A percentile compares a stretch with the other conserved stretches of the same genome.
These are phyloP conservation scores for Citrus cavaleriei DNA, from an alignment of 345 rosid species.

Conservation along the genomic window DNA sequence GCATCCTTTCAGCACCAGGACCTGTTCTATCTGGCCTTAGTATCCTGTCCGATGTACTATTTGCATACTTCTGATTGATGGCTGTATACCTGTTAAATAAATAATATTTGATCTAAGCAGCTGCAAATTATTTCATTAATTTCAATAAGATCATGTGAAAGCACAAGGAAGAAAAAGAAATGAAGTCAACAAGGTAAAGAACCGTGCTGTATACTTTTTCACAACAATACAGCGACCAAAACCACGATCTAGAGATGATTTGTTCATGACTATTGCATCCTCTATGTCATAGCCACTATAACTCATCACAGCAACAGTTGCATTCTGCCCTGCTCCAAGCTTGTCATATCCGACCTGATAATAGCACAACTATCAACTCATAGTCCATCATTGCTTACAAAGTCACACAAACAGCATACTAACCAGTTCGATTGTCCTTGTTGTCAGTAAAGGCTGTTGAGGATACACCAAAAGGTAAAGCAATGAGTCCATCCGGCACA, in stretches of 20 bases:
- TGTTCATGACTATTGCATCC: constrained; percentile 98
- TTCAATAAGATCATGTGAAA: not conserved
- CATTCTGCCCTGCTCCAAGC: constrained; percentile 99
- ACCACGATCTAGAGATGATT: constrained; percentile 93
- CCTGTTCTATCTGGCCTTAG: constrained; percentile 67
- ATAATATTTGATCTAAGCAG: constrained; percentile 9
- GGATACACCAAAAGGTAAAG: constrained; percentile 92
- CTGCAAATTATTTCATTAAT: not conserved
- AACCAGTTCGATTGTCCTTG: constrained; percentile 93
- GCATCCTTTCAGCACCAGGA: constrained; percentile 61
- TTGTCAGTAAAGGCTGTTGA: constrained; percentile 88
- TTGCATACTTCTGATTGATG: constrained; percentile 44
- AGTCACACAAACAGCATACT: constrained; percentile 12
- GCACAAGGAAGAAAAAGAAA: not conserved
- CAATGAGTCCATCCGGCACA: constrained; percentile 81
- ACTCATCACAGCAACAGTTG: constrained; percentile 97
- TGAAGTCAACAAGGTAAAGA: constrained; percentile 1
- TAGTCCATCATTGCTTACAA: not conserved
- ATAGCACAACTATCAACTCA: constrained; percentile 24
- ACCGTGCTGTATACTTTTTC: constrained; percentile 55
- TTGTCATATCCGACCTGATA: constrained; percentile 89
- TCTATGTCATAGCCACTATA: constrained; percentile 96
- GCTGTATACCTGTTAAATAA: constrained; percentile 45
- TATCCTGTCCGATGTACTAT: constrained; percentile 50
- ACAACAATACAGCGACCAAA: constrained; percentile 95